phyloP scores from a whole-genome alignment of 192 early-diverging fungal species.

The Entophlyctis luteolus region DNA sequence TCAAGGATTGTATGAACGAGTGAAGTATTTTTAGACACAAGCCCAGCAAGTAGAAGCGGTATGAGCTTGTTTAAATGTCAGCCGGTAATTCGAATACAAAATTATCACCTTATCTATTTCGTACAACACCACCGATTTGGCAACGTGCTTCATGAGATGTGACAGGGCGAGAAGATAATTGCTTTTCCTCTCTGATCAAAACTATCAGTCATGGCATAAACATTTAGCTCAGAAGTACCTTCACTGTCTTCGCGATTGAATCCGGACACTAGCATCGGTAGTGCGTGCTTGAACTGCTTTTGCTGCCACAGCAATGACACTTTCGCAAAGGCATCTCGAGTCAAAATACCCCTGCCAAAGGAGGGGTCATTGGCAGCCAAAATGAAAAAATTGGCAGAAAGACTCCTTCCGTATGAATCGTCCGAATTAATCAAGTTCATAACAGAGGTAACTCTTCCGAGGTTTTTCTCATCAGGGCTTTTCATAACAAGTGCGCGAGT shows the following conservation, averaged over 20 bases:
- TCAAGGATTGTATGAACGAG: constrained; percentile 72
- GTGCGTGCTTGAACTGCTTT: constrained; percentile 73
- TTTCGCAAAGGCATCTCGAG: constrained; percentile 62
- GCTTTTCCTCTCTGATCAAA: constrained; percentile 52
- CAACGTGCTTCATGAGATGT: constrained; percentile 72
- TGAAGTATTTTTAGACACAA: constrained; percentile 54
- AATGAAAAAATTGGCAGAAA: constrained; percentile 15
- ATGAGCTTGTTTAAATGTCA: constrained; percentile 51
- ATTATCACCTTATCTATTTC: constrained; percentile 70
- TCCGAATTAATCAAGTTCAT: background rate
- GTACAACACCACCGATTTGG: constrained; percentile 75
- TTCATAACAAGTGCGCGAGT: constrained; percentile 20
- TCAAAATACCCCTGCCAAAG: constrained; percentile 46
- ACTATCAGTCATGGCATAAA: background rate
- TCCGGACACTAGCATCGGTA: constrained; percentile 43
- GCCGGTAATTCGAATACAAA: too few species aligned
- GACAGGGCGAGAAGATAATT: constrained; percentile 80
- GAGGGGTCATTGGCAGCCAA: constrained; percentile 17
- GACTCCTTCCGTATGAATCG: background rate
- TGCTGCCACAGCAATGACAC: constrained; percentile 77
- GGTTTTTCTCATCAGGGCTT: background rate
- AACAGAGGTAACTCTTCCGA: constrained; percentile 2
- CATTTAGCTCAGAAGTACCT: background rate
- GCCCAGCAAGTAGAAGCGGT: constrained; percentile 73
- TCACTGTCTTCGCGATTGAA: constrained; percentile 17